phyloP scores from a whole-genome alignment of 2,329 filamentous ascomycete genomes.

The Calonectria leucothoes region DNA sequence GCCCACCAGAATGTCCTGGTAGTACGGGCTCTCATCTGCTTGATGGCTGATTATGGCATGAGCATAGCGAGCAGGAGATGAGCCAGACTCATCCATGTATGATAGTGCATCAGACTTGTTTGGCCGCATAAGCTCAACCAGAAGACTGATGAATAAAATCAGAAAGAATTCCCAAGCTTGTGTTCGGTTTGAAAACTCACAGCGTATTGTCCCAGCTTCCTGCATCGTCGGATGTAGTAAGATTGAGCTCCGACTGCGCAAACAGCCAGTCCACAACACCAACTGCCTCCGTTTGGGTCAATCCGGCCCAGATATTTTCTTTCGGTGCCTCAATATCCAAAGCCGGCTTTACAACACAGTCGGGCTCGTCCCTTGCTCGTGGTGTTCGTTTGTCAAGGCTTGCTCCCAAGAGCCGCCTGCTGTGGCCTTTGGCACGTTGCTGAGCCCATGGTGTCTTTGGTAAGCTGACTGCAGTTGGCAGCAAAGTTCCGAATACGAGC shows the following conservation, averaged over 20 bases:
- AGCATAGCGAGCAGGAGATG: slow-evolving; percentile 7
- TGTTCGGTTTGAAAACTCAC: not conserved
- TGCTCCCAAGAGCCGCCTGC: slow-evolving; percentile 1
- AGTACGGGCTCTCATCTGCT: slow-evolving; percentile 15
- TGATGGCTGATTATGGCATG: slow-evolving; percentile 14
- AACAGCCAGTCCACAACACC: slow-evolving; percentile 15
- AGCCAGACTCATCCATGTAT: slow-evolving; percentile 6
- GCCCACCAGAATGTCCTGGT: slow-evolving; percentile 15
- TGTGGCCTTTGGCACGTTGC: slow-evolving; percentile 2
- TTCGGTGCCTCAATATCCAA: slow-evolving; percentile 18
- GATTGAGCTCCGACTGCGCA: slow-evolving; percentile 13
- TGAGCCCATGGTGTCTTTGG: slow-evolving; percentile 18
- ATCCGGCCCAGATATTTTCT: slow-evolving; percentile 11
- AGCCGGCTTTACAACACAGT: slow-evolving; percentile 14
- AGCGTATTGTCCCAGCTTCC: slow-evolving; percentile 20
- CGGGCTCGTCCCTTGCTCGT: not conserved
- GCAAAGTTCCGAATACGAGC: not conserved
- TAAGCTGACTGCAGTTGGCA: not conserved
- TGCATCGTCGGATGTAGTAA: slow-evolving; percentile 10
- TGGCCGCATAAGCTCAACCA: slow-evolving; percentile 17
- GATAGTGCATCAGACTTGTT: slow-evolving; percentile 18
- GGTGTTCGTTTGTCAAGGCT: slow-evolving; percentile 4
- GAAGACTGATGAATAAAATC: not conserved
- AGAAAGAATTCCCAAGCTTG: not conserved
- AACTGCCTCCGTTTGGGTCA: slow-evolving; percentile 1